Base-by-base conservation (phyloP, 1,284 basidiomycete species). In the Sphaerobolus stellatus region DNA sequence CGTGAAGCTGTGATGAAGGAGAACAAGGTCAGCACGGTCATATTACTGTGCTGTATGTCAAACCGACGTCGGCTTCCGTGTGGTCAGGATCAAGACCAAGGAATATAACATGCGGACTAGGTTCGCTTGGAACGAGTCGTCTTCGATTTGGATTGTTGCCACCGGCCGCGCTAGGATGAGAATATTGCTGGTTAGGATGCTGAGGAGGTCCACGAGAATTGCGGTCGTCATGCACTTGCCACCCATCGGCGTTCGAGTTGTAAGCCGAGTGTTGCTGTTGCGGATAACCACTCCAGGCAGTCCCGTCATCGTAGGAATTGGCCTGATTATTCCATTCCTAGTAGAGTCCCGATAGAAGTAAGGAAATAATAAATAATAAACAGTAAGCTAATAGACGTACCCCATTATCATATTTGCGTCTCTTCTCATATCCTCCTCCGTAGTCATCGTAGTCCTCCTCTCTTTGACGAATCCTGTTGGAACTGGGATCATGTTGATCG, bases 91-190 rank as follows among this genome's bases (percentile, higher is more conserved):
- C 93, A 53, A 96, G 73, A 48, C 93, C 93, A 52, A 95, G 82
- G 70, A 95, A 94, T 64, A 95, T 94, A 64, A 96, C 87, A 73
- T 96, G 90, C 25, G 86, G 83, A 67, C 87, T 91, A 50, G 89
- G 85, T 67, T 92, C 88, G 61, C 88, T 90, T 27, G 88, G 84
- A 52, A 81, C 75, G 48, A 88, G 76, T 44, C 86, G 84, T 68
- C 90, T 89, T 74, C 63, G 59, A 50, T 59, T 53, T 30, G 58
- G 56, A 18, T 46, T 55, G 24, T 48, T 58, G 34, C 13, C 30
- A 48, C 20, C 20, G 20, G 16, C 28, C 27, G 25, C 46, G 24
- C n/a, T n/a, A n/a, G n/a, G n/a, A n/a, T n/a, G n/a, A n/a, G n/a
- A n/a, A 47, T 48, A 30, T 27, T 54, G 52, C 13, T n/a, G 20